Evolutionary conservation across 305 asterid genomes (phyloP).

Genomic region (Nicotiana rustica): DNA sequence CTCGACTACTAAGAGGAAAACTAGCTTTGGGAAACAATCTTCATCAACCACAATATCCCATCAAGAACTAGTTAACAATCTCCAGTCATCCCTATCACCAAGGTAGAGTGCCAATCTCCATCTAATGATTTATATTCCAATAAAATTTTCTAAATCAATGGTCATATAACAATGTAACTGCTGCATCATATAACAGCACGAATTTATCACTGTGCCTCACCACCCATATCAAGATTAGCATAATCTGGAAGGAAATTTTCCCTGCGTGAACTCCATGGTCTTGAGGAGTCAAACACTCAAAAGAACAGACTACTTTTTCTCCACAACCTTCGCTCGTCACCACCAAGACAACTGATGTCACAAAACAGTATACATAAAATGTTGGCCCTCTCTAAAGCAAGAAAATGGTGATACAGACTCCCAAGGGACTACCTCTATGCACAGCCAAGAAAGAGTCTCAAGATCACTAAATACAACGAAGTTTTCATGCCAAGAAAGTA

Average conservation of each 20-base stretch:
- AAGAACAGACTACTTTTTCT: slow-evolving; percentile 8
- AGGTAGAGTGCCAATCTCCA: slow-evolving; percentile 9
- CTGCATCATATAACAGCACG: not conserved
- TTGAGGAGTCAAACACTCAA: slow-evolving; percentile 8
- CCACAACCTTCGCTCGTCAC: slow-evolving; percentile 6
- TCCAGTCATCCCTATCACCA: not conserved
- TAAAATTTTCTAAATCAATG: not conserved
- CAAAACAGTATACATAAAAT: slow-evolving; percentile 7
- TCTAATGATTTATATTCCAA: slow-evolving; percentile 1
- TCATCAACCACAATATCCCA: slow-evolving; percentile 6
- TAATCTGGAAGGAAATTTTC: not conserved
- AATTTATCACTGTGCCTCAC: not conserved
- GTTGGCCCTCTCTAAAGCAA: slow-evolving; percentile 16
- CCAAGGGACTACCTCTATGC: not conserved
- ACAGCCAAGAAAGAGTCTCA: not conserved
- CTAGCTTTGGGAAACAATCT: not conserved
- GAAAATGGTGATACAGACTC: not conserved
- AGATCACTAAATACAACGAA: not conserved
- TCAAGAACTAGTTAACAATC: not conserved
- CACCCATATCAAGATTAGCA: not conserved
- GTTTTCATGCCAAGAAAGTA: slow-evolving; percentile 1
- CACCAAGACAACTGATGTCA: slow-evolving; percentile 24
- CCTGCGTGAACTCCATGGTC: not conserved
- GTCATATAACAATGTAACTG: not conserved
- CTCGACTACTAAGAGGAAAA: not conserved